Evolutionary conservation across 495 filamentous ascomycete species (phyloP).

Genomic region (Lepidopterella palustris): DNA sequence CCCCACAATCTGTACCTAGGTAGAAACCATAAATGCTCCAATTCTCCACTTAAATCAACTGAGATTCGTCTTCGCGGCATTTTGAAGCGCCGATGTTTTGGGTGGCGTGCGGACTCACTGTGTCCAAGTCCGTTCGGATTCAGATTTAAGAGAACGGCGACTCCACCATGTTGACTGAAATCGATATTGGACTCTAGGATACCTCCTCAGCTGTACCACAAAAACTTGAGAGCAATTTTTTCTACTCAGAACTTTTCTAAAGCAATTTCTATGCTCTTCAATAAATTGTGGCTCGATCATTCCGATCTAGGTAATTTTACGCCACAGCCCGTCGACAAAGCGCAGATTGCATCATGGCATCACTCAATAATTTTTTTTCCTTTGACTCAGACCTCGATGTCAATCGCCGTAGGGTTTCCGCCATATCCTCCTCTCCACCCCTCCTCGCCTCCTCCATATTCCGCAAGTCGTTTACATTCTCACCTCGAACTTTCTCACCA

Average conservation of each 20-base stretch:
- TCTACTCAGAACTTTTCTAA: no score
- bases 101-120: not conserved
- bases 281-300: not conserved
- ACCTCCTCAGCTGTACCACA: no score
- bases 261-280: no score
- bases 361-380: not conserved
- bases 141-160: not conserved
- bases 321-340: not conserved
- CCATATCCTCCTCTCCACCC: no score
- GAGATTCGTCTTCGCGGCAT: no score
- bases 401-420: not conserved
- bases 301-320: not conserved
- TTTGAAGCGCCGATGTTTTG: no score
- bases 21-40: no score
- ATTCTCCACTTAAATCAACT: no score
- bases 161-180: no score
- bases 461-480: not conserved
- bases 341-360: conserved; percentile 1
- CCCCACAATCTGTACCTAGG: no score
- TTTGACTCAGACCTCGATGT: not conserved
- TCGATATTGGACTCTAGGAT: no score
- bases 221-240: no score
- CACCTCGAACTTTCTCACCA: not conserved
- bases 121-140: not conserved
- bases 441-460: not conserved